phyloP scores from a whole-genome alignment of 345 rosid genomes.

The Pistacia atlantica region DNA sequence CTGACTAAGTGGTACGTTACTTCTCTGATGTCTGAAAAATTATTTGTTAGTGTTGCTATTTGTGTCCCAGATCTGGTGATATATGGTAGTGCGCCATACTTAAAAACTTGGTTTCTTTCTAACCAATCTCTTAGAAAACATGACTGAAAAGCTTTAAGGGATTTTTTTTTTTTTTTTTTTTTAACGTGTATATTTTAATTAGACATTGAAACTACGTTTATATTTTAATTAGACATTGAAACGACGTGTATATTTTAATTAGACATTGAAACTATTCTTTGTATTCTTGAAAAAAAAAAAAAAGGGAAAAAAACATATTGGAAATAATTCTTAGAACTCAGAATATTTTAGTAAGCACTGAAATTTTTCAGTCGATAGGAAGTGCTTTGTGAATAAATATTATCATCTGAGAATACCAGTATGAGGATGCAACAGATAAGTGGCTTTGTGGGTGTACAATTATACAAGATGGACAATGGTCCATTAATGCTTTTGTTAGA shows the following conservation, averaged over 20 bases:
- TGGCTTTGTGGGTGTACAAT: background rate
- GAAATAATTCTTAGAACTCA: background rate
- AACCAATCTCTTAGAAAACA: background rate
- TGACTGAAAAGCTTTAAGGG: background rate
- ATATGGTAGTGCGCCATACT: background rate
- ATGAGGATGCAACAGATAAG: background rate
- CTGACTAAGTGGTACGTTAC: constrained; percentile 80
- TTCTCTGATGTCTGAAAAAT: constrained; percentile 7
- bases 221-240: too few species aligned
- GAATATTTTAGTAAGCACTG: background rate
- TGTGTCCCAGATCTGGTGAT: background rate
- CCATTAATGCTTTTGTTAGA: background rate
- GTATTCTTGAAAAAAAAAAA: background rate
- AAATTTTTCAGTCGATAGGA: background rate
- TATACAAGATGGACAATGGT: background rate
- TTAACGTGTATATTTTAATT: background rate
- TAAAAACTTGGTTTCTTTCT: background rate
- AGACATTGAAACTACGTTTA: background rate
- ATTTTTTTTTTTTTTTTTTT: background rate
- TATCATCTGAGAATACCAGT: background rate
- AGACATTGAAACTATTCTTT: background rate
- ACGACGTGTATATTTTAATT: too few species aligned
- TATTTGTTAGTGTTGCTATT: constrained; percentile 1
- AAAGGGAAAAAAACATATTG: background rate
- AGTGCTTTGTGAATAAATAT: background rate